phyloP scores from a whole-genome alignment of 192 early-diverging fungal species.

The Podila verticillata region DNA sequence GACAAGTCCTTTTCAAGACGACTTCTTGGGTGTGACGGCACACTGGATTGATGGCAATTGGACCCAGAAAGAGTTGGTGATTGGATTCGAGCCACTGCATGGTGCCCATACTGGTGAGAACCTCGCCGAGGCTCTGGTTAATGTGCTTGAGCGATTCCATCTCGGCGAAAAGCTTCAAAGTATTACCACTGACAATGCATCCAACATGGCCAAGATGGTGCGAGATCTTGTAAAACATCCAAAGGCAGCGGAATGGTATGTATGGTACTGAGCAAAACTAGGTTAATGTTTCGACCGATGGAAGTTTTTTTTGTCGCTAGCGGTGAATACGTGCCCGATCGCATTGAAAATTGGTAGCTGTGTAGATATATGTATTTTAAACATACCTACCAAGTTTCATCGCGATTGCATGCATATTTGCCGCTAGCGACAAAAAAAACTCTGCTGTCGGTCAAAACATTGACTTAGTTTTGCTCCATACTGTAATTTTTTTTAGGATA shows the following conservation, averaged over 20 bases:
- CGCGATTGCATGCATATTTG: no score
- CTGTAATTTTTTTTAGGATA: background rate
- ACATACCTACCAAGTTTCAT: no score
- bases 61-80: conserved; percentile 12
- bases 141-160: conserved; percentile 19
- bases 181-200: conserved; percentile 27
- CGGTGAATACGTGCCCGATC: no score
- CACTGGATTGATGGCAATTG: conserved; percentile 29
- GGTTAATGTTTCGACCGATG: background rate
- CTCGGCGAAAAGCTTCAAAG: conserved; percentile 16
- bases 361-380: no score
- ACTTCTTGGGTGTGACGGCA: conserved; percentile 11
- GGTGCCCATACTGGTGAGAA: conserved; percentile 16
- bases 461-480: background rate
- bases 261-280: background rate
- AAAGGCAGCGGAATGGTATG: conserved; percentile 19
- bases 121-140: conserved; percentile 8
- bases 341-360: no score
- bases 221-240: conserved; percentile 5
- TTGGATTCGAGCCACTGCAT: conserved; percentile 23
- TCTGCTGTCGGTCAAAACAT: no score
- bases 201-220: conserved; percentile 21
- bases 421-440: no score
- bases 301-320: no score
- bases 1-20: conserved; percentile 19